phyloP scores from a whole-genome alignment of 805 yeast genomes.

The Scheffersomyces amazonensis region DNA sequence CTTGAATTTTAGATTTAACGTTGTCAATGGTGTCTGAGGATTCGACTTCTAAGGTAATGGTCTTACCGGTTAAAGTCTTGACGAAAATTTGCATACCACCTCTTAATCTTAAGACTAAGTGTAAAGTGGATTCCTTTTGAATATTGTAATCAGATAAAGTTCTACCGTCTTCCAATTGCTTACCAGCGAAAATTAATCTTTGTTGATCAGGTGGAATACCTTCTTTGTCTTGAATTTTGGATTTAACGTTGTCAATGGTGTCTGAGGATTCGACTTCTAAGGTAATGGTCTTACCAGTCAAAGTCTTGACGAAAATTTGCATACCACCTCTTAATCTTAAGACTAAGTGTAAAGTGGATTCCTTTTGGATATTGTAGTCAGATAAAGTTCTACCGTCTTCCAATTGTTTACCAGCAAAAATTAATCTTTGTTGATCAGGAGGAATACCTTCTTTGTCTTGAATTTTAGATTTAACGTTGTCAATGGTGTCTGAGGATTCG shows the following conservation, averaged over 20 bases:
- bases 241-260: slow-evolving; percentile 97
- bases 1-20: slow-evolving; percentile 97
- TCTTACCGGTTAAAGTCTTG: slow-evolving; percentile 60
- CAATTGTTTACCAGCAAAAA: slow-evolving; percentile 96
- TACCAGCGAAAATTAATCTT: slow-evolving; percentile 99
- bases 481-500: slow-evolving; percentile 96
- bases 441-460: slow-evolving; percentile 98
- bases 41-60: slow-evolving; percentile 90
- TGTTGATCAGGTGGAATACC: slow-evolving; percentile 99
- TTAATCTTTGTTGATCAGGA: slow-evolving; percentile 95
- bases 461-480: slow-evolving; percentile 93
- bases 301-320: slow-evolving; percentile 62
- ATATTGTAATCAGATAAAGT: slow-evolving; percentile 99
- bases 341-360: slow-evolving; percentile 93
- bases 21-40: slow-evolving; percentile 98
- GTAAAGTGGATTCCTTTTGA: slow-evolving; percentile 92
- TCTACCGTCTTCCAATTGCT: slow-evolving; percentile 99
- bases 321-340: slow-evolving; percentile 96
- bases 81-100: slow-evolving; percentile 58
- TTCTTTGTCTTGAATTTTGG: slow-evolving; percentile 98
- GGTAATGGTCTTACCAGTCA: slow-evolving; percentile 99
- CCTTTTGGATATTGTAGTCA: slow-evolving; percentile 98
- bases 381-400: slow-evolving; percentile 95
- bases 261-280: slow-evolving; percentile 98
- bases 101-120: slow-evolving; percentile 94